A percentile compares a stretch with the other conserved stretches of the same genome.
These are phyloP conservation scores for Bathelium albidoporum DNA, from an alignment of 495 filamentous ascomycete species.

Conservation along the genomic window DNA sequence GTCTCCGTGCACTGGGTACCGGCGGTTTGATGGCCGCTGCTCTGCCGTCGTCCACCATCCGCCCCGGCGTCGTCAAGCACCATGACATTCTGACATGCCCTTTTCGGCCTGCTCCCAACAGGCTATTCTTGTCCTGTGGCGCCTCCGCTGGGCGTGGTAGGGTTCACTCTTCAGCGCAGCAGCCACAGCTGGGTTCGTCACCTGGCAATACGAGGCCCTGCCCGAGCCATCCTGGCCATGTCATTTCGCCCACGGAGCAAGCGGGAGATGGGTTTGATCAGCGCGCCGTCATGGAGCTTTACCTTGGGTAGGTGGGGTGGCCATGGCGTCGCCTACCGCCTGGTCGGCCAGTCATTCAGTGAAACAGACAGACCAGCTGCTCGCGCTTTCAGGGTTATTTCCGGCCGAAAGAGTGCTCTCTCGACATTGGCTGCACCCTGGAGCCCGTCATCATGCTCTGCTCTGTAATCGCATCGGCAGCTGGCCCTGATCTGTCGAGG, in stretches of 20 bases:
- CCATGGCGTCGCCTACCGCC: not conserved
- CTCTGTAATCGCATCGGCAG: not conserved
- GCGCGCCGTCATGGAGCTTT: not conserved
- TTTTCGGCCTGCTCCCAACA: not conserved
- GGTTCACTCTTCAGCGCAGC: not conserved
- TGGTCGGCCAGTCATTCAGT: not conserved
- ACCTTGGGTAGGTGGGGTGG: not conserved
- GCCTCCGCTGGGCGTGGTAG: not conserved
- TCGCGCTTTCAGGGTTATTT: not conserved
- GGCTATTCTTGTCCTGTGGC: conserved; percentile 3
- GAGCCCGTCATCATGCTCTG: not conserved
- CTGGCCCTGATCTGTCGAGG: not conserved
- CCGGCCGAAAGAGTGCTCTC: not conserved
- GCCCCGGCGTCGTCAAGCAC: not conserved
- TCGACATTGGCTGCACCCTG: not conserved
- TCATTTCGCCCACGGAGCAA: not conserved
- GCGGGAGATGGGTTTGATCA: not conserved
- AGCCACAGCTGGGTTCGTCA: not conserved
- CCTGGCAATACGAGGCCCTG: not conserved
- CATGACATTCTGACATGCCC: not conserved
- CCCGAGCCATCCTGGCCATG: not conserved
- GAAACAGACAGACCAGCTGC: not conserved
- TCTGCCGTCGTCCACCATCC: no score
- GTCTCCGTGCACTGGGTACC: not conserved
- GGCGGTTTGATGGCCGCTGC: no score